Percentiles rank a stretch among this genome's conserved stretches.
Conservation (phyloP, 1,284 basidiomycete genomes). For the Malassezia vespertilionis region DNA sequence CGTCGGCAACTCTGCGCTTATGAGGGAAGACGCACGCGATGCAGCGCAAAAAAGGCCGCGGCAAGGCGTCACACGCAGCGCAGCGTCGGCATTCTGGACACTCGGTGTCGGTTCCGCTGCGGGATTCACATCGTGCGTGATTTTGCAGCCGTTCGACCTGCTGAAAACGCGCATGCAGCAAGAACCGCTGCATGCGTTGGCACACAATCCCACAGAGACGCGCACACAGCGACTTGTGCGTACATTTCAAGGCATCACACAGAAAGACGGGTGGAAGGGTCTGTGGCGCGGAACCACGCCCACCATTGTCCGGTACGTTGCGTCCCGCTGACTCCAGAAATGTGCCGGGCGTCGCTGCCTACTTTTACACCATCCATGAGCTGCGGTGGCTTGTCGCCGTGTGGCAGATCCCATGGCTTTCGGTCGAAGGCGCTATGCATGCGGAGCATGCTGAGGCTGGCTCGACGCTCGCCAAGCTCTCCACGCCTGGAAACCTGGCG, state of each 20-base stretch:
- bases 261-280: conserved; percentile 24
- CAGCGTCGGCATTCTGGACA: conserved; percentile 19
- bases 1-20: neutral
- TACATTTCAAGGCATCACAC: conserved; percentile 6
- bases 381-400: conserved; percentile 26
- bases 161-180: conserved; percentile 46
- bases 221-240: conserved; percentile 12
- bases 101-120: conserved; percentile 38
- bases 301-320: conserved; percentile 36
- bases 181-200: neutral
- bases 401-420: conserved; percentile 31
- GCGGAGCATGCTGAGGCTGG: conserved; percentile 63
- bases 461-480: conserved; percentile 54
- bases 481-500: conserved; percentile 69
- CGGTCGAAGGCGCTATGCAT: conserved; percentile 68
- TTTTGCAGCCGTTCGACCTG: conserved; percentile 44
- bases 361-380: conserved; percentile 44
- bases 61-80: neutral
- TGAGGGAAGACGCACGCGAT: neutral
- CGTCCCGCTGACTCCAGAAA: too few species aligned
- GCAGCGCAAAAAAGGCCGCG: neutral
- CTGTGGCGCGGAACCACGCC: conserved; percentile 44
- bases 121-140: conserved; percentile 39
- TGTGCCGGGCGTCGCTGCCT: conserved; percentile 45
- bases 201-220: neutral